Conservation (phyloP, 352 stramenopile species). For the Pythium rishiriense region DNA sequence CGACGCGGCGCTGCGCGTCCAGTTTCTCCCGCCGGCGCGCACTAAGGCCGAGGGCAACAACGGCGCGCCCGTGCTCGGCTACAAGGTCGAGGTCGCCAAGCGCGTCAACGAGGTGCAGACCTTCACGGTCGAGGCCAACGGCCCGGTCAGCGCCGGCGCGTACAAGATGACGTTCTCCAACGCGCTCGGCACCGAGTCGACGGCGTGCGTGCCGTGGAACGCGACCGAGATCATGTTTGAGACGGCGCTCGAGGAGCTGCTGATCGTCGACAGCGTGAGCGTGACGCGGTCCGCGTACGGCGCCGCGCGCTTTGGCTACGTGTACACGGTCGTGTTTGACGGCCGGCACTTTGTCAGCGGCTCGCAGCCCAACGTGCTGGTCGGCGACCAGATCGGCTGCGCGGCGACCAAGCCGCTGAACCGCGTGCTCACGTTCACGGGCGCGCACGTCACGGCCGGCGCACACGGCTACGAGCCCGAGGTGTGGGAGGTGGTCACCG, state of each 20-base stretch:
- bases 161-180: constrained; percentile 69
- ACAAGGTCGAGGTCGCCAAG: constrained; percentile 75
- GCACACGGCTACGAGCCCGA: constrained; percentile 55
- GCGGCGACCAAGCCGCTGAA: constrained; percentile 41
- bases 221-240: constrained; percentile 66
- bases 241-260: constrained; percentile 65
- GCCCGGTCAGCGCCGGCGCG: constrained; percentile 43
- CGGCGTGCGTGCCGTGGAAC: constrained; percentile 70
- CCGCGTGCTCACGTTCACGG: constrained; percentile 51
- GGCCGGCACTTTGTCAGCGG: constrained; percentile 62
- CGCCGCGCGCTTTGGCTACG: constrained; percentile 51
- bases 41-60: constrained; percentile 71
- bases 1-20: constrained; percentile 55
- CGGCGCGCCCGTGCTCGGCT: constrained; percentile 68
- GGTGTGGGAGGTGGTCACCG: constrained; percentile 64
- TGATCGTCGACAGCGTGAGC: constrained; percentile 62
- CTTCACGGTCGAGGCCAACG: constrained; percentile 60
- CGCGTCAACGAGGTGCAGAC: constrained; percentile 72
- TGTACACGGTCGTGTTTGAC: constrained; percentile 76
- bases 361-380: constrained; percentile 51
- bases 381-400: constrained; percentile 43
- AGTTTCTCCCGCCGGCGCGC: constrained; percentile 55
- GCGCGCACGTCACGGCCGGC: constrained; percentile 39
- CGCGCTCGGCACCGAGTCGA: constrained; percentile 31
- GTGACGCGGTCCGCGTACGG: constrained; percentile 55